Evolutionary conservation across 371 early-diverging fungal genomes (phyloP), one percentile per base, ranked within the genome.

Genomic region (Apophysomyces elegans): DNA sequence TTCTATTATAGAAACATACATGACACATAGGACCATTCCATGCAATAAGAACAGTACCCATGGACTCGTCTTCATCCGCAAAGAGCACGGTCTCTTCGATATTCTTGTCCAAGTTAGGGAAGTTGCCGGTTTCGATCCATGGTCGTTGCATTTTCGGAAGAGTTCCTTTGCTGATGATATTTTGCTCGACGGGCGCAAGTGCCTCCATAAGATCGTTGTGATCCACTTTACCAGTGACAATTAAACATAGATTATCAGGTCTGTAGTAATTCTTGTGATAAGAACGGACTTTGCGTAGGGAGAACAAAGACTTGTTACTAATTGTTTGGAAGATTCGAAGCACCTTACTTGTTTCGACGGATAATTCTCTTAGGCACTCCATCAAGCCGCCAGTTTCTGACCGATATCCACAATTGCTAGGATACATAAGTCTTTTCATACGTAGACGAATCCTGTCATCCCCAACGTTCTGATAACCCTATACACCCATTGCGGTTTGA

Each of bases 41-140:
- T 21, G 83, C 75, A 65, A 89, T 73, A 5, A 79, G 65, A 0
- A 89, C 75, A 37, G 86, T 83, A 14, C 88, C 90, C 86, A 86
- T 88, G 2, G 85, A 84, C 64, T 90, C 90, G 68, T 90, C 90
- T 60, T 88, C 90, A 38, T 89, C 89, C 2, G 90, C 88, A 72
- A 90, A 90, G 37, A 83, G 68, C 0, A 90, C 85, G 0, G 69
- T 75, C 37, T 85, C 83, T 26, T 79, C 79, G 9, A 85, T 70
- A 26, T 86, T 73, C 59, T 86, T 68, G n/a, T 68, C 64, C 35
- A 90, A 62, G 16, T 78, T 69, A 1, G 87, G 84, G 3, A 84
- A 81, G 43, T 82, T 73, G 21, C 86, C 80, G 0, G 89, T 85
- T 14, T 74, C 75, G 8, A 90, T 75, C 89, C 89, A 90, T 36